Evolutionary conservation across 2,329 filamentous ascomycete species (phyloP), one percentile per base, ranked within the genome.

Genomic region (Thelonectria discophora): DNA sequence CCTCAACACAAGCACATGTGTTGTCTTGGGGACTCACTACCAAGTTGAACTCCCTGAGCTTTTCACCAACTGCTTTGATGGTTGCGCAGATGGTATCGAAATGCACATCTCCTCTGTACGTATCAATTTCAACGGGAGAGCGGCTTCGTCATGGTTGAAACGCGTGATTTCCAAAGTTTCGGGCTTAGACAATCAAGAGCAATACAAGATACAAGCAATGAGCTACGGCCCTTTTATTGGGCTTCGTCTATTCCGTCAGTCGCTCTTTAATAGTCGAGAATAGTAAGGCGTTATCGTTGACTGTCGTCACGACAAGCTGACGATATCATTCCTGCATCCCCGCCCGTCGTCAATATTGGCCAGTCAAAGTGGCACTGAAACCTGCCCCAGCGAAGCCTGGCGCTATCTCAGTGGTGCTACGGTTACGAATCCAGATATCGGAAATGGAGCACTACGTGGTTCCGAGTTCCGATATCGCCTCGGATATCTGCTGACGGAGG

Each of bases 271-370:
- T n/a, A n/a, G n/a, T n/a, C n/a, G n/a, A n/a, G n/a, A n/a, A n/a
- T n/a, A n/a, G n/a, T n/a, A 15, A 6, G 12, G n/a, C 13, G 43
- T 47, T 18, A n/a, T 24, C 34, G n/a, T n/a, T n/a, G n/a, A n/a
- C n/a, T n/a, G n/a, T n/a, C n/a, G n/a, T 27, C n/a, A 5, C 42
- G 1, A 34, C 49, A 10, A n/a, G 3, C 42, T 52, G 17, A 52
- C 34, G 49, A 37, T 49, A 49, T 49, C 46, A 17, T n/a, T n/a
- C 9, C 24, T 6, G 15, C 43, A 2, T 4, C 20, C 7, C 43
- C 20, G 11, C 17, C 30, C 46, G n/a, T 49, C 46, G 46, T 49
- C 46, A 49, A 49, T 27, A 8, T 49, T 34, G 27, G 17, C 46
- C 46, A 49, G 30, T 49, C 13, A 34, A 27, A 32, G 46, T 13